Evolutionary conservation across 2,329 filamentous ascomycete genomes (phyloP).

Genomic region (Phaeoacremonium minimum): DNA sequence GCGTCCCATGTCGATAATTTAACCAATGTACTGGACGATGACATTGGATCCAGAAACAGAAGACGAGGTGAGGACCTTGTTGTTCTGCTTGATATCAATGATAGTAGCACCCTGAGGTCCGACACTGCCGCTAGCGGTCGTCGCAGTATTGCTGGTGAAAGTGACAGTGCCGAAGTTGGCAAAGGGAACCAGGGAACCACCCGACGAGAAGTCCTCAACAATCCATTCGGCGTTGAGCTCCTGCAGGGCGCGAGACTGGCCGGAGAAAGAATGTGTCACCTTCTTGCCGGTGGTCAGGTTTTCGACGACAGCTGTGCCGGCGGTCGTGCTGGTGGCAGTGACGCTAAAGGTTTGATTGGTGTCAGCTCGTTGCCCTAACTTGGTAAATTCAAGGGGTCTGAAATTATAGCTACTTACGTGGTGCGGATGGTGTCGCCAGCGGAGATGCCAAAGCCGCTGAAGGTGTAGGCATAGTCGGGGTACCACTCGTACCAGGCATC

Average conservation of each 20-base stretch:
- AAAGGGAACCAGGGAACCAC: conserved; percentile 31
- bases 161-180: conserved; percentile 39
- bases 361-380: no score
- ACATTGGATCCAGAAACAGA: conserved; percentile 6
- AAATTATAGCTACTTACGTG: conserved; percentile 7
- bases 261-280: conserved; percentile 43
- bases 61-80: conserved; percentile 6
- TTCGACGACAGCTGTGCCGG: conserved; percentile 36
- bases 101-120: conserved; percentile 33
- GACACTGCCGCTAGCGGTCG: conserved; percentile 20
- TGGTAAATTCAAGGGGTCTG: no score
- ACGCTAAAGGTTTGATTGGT: no score
- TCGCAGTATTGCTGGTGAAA: conserved; percentile 31
- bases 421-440: conserved; percentile 12
- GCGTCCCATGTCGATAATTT: conserved; percentile 5
- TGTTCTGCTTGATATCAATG: conserved; percentile 11
- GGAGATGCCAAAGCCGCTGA: conserved; percentile 7
- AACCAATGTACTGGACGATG: conserved; percentile 26
- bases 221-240: conserved; percentile 59
- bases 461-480: conserved; percentile 39
- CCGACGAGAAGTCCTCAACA: conserved; percentile 46
- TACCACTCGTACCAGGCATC: conserved; percentile 60
- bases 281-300: conserved; percentile 45
- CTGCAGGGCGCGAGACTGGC: conserved; percentile 35
- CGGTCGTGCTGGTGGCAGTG: conserved; percentile 29